phyloP scores from a whole-genome alignment of 2,329 filamentous ascomycete species.

The Colletotrichum euphorbiae region DNA sequence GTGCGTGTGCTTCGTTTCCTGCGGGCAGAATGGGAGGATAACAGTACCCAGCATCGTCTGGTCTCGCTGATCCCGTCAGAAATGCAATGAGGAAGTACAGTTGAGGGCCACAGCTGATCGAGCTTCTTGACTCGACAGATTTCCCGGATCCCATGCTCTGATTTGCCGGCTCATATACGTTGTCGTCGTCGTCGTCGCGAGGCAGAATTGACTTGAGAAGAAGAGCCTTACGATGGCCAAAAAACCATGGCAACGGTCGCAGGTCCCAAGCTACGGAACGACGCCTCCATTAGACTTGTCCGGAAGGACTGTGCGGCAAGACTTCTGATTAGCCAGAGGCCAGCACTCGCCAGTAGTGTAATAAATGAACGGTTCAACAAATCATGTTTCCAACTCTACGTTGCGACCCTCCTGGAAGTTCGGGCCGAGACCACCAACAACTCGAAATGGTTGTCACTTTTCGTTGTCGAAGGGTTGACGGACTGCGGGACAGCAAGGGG shows the following conservation, averaged over 20 bases:
- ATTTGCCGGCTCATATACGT: background rate
- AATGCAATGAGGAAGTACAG: background rate
- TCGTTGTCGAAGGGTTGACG: background rate
- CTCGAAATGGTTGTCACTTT: background rate
- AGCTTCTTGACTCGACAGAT: slow-evolving; percentile 7
- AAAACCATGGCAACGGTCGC: background rate
- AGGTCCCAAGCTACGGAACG: background rate
- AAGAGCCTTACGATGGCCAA: no score
- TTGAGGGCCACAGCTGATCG: background rate
- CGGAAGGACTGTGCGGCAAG: background rate
- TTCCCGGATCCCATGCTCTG: background rate
- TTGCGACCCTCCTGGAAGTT: slow-evolving; percentile 5
- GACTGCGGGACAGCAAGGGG: background rate
- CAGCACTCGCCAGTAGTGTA: background rate
- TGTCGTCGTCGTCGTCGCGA: slow-evolving; percentile 3
- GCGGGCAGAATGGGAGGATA: background rate
- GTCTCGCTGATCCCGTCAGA: background rate
- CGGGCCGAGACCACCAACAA: slow-evolving; percentile 15
- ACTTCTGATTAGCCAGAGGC: slow-evolving; percentile 2
- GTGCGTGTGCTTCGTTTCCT: background rate
- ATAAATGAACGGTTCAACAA: slow-evolving; percentile 5
- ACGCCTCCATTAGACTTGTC: background rate
- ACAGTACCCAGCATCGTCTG: background rate
- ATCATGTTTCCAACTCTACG: slow-evolving; percentile 4
- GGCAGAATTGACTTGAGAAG: background rate